Conservation (phyloP, 1,284 basidiomycete genomes). For the Cystobasidium pallidum region DNA sequence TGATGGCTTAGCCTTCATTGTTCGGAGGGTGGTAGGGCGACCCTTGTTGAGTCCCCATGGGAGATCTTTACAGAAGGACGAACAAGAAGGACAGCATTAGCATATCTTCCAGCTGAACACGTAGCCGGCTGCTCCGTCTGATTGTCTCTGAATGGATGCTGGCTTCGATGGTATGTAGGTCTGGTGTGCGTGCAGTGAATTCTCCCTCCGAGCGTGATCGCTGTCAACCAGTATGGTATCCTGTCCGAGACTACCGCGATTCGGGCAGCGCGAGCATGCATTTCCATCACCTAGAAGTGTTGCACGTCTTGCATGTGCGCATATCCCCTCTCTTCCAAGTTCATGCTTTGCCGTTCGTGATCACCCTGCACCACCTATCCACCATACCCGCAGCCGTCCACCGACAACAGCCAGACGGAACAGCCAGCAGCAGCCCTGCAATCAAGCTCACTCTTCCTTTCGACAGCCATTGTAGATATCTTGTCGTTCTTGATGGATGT, state of each 20-base stretch:
- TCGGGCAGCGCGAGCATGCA: too few relatives aligned
- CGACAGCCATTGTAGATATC: slow-evolving; percentile 12
- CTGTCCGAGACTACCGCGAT: too few relatives aligned
- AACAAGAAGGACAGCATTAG: background rate
- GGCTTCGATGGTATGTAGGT: background rate
- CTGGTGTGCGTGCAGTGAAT: background rate
- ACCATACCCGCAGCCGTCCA: slow-evolving; percentile 4
- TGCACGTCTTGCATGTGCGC: background rate
- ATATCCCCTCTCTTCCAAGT: background rate
- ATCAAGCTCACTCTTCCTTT: slow-evolving; percentile 19
- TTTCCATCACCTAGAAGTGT: too few relatives aligned
- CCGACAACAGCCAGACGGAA: background rate
- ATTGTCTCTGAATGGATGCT: background rate
- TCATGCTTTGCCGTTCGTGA: background rate
- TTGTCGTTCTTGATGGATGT: slow-evolving; percentile 11
- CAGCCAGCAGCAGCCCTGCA: background rate
- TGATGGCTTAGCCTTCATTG: slow-evolving; percentile 76
- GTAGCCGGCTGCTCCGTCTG: background rate
- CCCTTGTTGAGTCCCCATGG: slow-evolving; percentile 90
- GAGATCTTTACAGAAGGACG: slow-evolving; percentile 70
- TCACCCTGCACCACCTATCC: background rate
- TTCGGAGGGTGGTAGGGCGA: slow-evolving; percentile 85
- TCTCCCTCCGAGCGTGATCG: slow-evolving; percentile 8
- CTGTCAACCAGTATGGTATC: too few relatives aligned
- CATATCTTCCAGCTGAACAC: background rate